A percentile compares a stretch with the other conserved stretches of the same genome.
Evolutionary conservation across 768 basidiomycete genomes (phyloP).

Genomic region (Lepiota subincarnata): DNA sequence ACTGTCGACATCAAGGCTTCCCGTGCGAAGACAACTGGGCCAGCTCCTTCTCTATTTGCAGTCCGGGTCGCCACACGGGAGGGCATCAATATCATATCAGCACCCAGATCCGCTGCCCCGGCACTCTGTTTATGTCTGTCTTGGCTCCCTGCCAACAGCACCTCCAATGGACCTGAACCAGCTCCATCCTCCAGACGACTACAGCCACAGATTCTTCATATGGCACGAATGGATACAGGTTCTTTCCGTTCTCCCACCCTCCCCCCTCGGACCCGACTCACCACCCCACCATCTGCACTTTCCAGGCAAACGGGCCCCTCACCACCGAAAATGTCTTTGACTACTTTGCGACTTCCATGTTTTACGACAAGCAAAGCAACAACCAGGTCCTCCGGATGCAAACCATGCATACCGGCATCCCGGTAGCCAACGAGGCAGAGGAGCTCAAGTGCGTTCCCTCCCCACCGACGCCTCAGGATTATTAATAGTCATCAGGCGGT

Average conservation of each 20-base stretch:
- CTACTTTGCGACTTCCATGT: slow-evolving; percentile 88
- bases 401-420: slow-evolving; percentile 79
- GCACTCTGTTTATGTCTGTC: not conserved
- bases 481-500: slow-evolving; percentile 50
- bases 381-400: slow-evolving; percentile 94
- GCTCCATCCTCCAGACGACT: slow-evolving; percentile 78
- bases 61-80: slow-evolving; percentile 1
- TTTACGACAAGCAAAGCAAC: slow-evolving; percentile 92
- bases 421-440: slow-evolving; percentile 75
- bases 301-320: slow-evolving; percentile 79
- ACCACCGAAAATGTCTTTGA: slow-evolving; percentile 79
- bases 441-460: slow-evolving; percentile 68
- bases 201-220: slow-evolving; percentile 79
- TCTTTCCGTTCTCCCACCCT: slow-evolving; percentile 19
- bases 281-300: slow-evolving; percentile 6
- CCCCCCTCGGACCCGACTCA: slow-evolving; percentile 2
- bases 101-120: not conserved
- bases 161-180: slow-evolving; percentile 53
- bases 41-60: slow-evolving; percentile 1
- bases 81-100: not conserved
- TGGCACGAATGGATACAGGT: slow-evolving; percentile 92
- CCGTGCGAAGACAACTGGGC: slow-evolving; percentile 24
- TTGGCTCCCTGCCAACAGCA: not conserved
- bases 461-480: not conserved
- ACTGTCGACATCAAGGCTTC: slow-evolving; percentile 23